phyloP scores from a whole-genome alignment of 768 basidiomycete genomes.

The Rhodotorula paludigena region DNA sequence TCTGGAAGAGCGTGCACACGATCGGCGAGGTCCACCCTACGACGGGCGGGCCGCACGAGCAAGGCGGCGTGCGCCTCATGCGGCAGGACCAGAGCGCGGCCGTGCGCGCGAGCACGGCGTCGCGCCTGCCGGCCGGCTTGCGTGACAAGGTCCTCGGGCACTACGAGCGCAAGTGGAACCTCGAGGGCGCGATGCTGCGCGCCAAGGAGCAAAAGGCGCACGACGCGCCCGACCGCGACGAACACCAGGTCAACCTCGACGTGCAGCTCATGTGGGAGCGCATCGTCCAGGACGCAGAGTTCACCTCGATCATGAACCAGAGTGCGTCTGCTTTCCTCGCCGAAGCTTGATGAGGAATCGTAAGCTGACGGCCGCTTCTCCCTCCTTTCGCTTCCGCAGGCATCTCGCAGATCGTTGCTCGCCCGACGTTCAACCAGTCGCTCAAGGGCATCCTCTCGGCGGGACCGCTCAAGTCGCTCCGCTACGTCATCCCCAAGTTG shows the following conservation, averaged over 20 bases:
- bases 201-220: constrained; percentile 18
- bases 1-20: constrained; percentile 40
- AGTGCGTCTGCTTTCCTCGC: constrained; percentile 26
- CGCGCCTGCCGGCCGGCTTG: constrained; percentile 42
- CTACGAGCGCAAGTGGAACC: constrained; percentile 40
- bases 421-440: constrained; percentile 41
- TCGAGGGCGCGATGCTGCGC: constrained; percentile 20
- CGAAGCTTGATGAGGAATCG: not conserved
- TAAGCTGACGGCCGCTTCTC: not conserved
- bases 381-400: constrained; percentile 6
- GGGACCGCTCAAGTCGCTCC: constrained; percentile 36
- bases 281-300: constrained; percentile 37
- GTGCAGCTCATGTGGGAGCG: constrained; percentile 35
- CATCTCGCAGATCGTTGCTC: constrained; percentile 38
- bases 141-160: constrained; percentile 36
- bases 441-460: constrained; percentile 42
- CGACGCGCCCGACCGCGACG: constrained; percentile 5
- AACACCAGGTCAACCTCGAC: constrained; percentile 11
- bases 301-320: constrained; percentile 24
- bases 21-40: constrained; percentile 34
- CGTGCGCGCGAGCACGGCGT: constrained; percentile 66
- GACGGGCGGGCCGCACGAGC: not conserved
- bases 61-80: constrained; percentile 22
- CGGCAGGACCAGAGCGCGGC: constrained; percentile 67
- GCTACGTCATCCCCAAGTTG: constrained; percentile 41